Evolutionary conservation across 495 filamentous ascomycete species (phyloP).

Genomic region (Aspergillus bertholletiae): DNA sequence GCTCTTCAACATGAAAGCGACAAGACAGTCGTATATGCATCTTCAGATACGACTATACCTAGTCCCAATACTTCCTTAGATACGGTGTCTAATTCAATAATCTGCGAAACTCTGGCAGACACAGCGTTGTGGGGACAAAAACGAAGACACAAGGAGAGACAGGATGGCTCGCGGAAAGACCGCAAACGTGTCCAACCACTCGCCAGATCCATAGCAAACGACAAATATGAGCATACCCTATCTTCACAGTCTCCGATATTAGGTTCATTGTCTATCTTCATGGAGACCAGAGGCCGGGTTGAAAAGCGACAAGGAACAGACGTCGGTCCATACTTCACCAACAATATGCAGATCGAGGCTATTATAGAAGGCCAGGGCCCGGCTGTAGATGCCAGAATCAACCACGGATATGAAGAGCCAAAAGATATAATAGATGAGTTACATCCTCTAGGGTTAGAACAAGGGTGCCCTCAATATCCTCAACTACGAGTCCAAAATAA

Average conservation of each 20-base stretch:
- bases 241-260: conserved; percentile 2
- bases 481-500: neutral
- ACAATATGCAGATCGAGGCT: neutral
- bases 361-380: neutral
- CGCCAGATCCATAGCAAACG: neutral
- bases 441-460: neutral
- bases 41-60: neutral
- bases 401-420: neutral
- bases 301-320: neutral
- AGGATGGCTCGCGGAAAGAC: neutral
- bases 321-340: conserved; percentile 16
- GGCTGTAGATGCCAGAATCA: neutral
- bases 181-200: neutral
- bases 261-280: conserved; percentile 27
- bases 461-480: conserved; percentile 6
- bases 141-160: neutral
- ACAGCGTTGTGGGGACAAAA: neutral
- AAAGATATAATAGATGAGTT: neutral
- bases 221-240: neutral
- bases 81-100: neutral
- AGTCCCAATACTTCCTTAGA: neutral
- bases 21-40: neutral
- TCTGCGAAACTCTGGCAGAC: neutral
- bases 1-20: neutral
- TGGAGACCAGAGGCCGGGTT: conserved; percentile 23